These are phyloP conservation scores for Secale cereale DNA, from an alignment of 176 grass and related monocot genomes.

Conservation along the genomic window DNA sequence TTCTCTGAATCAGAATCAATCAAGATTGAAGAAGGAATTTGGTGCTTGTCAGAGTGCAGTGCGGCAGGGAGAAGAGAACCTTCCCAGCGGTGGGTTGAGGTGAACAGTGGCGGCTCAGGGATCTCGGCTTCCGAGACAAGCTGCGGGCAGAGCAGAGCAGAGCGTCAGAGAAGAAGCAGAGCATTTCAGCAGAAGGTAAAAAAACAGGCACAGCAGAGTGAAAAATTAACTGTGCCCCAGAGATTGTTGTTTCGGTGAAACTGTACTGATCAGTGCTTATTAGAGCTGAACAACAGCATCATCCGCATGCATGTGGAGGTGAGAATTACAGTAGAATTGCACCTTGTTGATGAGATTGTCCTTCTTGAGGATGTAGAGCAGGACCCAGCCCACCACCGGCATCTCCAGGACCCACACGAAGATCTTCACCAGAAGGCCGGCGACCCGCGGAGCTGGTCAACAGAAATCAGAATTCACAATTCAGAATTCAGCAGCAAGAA, in stretches of 20 bases:
- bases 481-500: neutral
- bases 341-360: conserved; percentile 98
- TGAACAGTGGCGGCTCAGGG: conserved; percentile 82
- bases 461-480: neutral
- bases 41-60: neutral
- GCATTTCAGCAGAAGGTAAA: neutral
- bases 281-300: neutral
- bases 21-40: neutral
- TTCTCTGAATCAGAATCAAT: neutral
- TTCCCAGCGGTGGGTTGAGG: conserved; percentile 53
- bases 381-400: conserved; percentile 49
- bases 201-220: neutral
- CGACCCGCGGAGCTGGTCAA: conserved; percentile 70
- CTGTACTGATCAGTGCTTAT: neutral
- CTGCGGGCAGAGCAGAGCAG: conserved; percentile 32
- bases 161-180: conserved; percentile 15
- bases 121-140: conserved; percentile 75
- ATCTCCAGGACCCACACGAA: conserved; percentile 93
- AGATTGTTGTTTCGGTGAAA: conserved; percentile 7
- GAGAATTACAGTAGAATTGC: neutral
- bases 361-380: conserved; percentile 77
- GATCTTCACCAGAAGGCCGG: conserved; percentile 91
- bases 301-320: neutral
- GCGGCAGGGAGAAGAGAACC: conserved; percentile 41
- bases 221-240: neutral